Evolutionary conservation across 2,329 filamentous ascomycete genomes (phyloP).

Genomic region (Fusarium tricinctum): DNA sequence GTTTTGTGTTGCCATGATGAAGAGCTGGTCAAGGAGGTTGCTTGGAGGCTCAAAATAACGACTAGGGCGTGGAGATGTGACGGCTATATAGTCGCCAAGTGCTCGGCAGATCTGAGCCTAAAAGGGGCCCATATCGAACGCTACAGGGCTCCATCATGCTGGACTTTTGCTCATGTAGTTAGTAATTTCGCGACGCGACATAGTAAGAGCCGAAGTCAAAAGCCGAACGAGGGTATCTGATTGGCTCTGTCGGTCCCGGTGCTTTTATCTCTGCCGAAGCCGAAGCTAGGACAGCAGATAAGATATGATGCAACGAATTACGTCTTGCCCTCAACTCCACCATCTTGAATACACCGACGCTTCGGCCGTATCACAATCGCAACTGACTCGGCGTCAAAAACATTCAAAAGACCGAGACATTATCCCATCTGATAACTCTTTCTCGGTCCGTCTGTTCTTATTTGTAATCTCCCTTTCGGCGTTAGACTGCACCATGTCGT

Average conservation of each 20-base stretch:
- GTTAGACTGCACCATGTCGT: slow-evolving; percentile 13
- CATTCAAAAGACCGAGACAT: slow-evolving; percentile 14
- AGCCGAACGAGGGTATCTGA: not conserved
- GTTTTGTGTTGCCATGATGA: slow-evolving; percentile 17
- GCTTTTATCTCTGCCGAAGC: not conserved
- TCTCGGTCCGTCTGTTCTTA: not conserved
- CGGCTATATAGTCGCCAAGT: slow-evolving; percentile 20
- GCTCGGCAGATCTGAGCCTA: not conserved
- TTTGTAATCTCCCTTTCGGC: not conserved
- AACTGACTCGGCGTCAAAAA: slow-evolving; percentile 1
- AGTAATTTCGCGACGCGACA: slow-evolving; percentile 31
- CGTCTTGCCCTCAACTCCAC: not conserved
- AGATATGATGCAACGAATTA: not conserved
- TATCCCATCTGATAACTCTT: not conserved
- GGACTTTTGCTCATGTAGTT: not conserved
- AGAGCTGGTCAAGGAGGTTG: not conserved
- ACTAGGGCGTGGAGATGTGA: slow-evolving; percentile 1
- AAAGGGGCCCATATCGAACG: slow-evolving; percentile 1
- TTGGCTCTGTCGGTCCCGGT: slow-evolving; percentile 28
- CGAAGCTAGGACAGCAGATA: slow-evolving; percentile 3
- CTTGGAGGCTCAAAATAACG: slow-evolving; percentile 22
- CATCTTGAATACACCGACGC: slow-evolving; percentile 13
- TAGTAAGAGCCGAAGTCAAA: not conserved
- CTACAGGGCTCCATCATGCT: slow-evolving; percentile 3
- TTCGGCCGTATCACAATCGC: not conserved